Base-by-base conservation (phyloP, 176 grass and related monocot species). In the Coix lacrymajobi region DNA sequence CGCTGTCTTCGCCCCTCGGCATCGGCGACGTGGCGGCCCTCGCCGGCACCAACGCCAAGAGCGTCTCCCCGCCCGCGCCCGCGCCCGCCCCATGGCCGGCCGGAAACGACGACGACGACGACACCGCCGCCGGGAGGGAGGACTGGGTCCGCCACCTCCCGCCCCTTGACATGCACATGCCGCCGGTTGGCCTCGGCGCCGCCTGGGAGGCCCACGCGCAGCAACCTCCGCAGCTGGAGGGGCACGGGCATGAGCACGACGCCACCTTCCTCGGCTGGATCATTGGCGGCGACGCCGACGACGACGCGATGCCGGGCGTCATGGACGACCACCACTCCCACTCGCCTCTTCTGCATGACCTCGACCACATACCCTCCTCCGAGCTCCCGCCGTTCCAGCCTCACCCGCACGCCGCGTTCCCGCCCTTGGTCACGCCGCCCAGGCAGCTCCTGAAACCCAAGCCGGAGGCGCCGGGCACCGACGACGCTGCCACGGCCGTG, bases 191-290 rank as follows among this genome's bases (percentile, higher is more conserved):
- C 11, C 74, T 91, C n/a, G 88, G 79, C n/a, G 19, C n/a, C n/a
- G 7, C 11, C 19, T 80, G 84, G 30, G 76, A 85, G 51, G 34
- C 68, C 28, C 38, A 72, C 58, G 17, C 41, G 30, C 28, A 22
- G 28, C 28, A 22, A 26, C 25, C 48, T 65, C 74, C n/a, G 71
- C 68, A 8, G 4, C 34, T 5, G n/a, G n/a, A n/a, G n/a, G n/a
- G n/a, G n/a, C n/a, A n/a, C n/a, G n/a, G n/a, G n/a, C n/a, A n/a
- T n/a, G n/a, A n/a, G n/a, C n/a, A 91, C 11, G 94, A 93, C 57
- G 90, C 40, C 87, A 86, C 81, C 73, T 97, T 97, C 82, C 91
- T 97, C 71, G 79, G 51, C 51, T 97, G 94, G 94, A 88, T 97
- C 82, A 94, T 97, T 20, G 89, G 80, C 5, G 81, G 66, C 32